phyloP scores from a whole-genome alignment of 768 basidiomycete species.

The Boletus rex-veris region DNA sequence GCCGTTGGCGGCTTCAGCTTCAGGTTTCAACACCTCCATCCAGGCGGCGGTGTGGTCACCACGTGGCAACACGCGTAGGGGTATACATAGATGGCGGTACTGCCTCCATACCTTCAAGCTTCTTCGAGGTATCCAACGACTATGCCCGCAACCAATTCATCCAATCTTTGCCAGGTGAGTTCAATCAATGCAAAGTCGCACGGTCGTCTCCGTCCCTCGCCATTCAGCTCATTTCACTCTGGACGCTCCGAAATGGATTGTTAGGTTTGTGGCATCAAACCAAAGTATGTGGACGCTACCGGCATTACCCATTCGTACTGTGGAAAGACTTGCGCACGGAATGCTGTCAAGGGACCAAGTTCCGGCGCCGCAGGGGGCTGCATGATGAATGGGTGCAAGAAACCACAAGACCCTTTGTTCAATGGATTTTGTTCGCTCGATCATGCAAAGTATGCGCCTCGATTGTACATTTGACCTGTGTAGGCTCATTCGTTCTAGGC shows the following conservation, averaged over 20 bases:
- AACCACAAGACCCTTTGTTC: conserved; percentile 47
- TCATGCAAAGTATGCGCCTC: conserved; percentile 49
- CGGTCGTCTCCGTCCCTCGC: conserved; percentile 10
- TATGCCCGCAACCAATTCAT: conserved; percentile 7
- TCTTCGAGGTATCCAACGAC: conserved; percentile 5
- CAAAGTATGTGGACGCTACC: conserved; percentile 58
- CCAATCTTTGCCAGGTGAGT: conserved; percentile 30
- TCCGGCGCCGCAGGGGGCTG: conserved; percentile 39
- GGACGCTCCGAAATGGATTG: conserved; percentile 2
- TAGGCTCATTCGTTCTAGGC: conserved; percentile 32
- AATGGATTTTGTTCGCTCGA: conserved; percentile 56
- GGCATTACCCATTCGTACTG: conserved; percentile 59
- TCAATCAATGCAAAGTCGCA: conserved; percentile 1
- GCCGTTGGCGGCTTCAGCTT: background rate
- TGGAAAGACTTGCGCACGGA: conserved; percentile 57
- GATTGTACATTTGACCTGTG: conserved; percentile 1
- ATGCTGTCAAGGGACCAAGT: conserved; percentile 29
- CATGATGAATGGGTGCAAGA: conserved; percentile 48
- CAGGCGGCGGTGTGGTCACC: conserved; percentile 18
- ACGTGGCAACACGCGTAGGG: conserved; percentile 18
- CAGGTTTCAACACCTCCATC: conserved; percentile 4
- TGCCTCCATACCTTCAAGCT: conserved; percentile 1
- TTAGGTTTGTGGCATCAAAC: conserved; percentile 57
- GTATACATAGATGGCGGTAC: conserved; percentile 22
- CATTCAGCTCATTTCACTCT: conserved; percentile 7